phyloP scores from a whole-genome alignment of 2,329 filamentous ascomycete species.

The Didymella pinodella region DNA sequence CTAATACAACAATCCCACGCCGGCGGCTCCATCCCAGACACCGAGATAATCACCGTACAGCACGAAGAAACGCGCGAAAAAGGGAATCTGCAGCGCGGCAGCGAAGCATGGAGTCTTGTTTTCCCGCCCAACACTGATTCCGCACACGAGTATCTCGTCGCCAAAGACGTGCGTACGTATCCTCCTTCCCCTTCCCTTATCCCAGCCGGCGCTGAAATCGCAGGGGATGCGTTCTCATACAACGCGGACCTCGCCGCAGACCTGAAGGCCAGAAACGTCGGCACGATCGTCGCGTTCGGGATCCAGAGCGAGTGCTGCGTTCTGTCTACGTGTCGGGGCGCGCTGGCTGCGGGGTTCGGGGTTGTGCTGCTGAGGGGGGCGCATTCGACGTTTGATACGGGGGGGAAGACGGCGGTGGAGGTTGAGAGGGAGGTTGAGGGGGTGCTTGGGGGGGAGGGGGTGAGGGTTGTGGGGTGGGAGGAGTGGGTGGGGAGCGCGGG shows the following conservation, averaged over 20 bases:
- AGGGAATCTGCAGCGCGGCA: not conserved
- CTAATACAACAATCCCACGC: not conserved
- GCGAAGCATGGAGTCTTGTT: not conserved
- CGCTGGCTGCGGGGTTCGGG: not conserved
- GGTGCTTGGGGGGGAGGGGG: not conserved
- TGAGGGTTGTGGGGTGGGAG: not conserved
- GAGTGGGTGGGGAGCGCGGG: not conserved
- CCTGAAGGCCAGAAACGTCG: not conserved
- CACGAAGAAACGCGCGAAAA: not conserved
- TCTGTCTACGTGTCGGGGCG: not conserved
- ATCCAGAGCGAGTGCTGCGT: not conserved
- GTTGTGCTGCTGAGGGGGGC: constrained; percentile 10
- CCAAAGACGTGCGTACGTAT: not conserved
- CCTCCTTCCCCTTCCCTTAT: no score
- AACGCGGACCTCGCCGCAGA: not conserved
- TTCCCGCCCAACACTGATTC: not conserved
- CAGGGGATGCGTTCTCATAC: not conserved
- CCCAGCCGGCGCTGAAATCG: no score
- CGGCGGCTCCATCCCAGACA: not conserved
- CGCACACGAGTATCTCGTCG: not conserved
- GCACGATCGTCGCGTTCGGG: not conserved
- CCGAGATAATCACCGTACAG: not conserved
- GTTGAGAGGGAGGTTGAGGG: constrained; percentile 17
- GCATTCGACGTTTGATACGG: constrained; percentile 20
- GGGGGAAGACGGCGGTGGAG: constrained; percentile 4